phyloP scores from a whole-genome alignment of 140 eudicot species.

The Erigeron philadelphicus region DNA sequence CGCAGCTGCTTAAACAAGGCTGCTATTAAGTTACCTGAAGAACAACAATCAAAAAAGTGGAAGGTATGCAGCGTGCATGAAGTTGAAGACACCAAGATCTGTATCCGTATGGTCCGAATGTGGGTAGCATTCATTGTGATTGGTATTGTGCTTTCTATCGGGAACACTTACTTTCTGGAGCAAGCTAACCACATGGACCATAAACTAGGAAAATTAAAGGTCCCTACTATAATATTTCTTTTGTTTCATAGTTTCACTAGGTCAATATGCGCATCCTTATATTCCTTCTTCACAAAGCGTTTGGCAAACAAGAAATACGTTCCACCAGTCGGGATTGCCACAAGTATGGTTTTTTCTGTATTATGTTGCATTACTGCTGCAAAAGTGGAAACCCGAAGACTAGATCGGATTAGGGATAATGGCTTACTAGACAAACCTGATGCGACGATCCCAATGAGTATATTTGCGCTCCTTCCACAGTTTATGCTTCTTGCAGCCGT shows the following conservation, averaged over 20 bases:
- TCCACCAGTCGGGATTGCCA: conserved; percentile 40
- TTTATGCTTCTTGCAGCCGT: conserved; percentile 21
- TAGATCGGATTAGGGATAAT: conserved; percentile 32
- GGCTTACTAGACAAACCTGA: conserved; percentile 51
- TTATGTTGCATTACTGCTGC: conserved; percentile 59
- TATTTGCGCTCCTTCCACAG: conserved; percentile 58
- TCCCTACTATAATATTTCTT: conserved; percentile 35
- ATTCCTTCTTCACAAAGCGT: neutral
- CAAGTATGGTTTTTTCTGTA: conserved; percentile 41
- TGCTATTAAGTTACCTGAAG: conserved; percentile 34
- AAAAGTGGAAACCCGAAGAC: conserved; percentile 48
- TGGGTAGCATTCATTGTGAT: conserved; percentile 52
- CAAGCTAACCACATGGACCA: conserved; percentile 57
- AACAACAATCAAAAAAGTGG: conserved; percentile 38
- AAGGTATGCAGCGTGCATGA: conserved; percentile 53
- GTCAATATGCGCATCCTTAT: conserved; percentile 12
- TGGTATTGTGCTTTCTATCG: conserved; percentile 50
- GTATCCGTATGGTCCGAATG: conserved; percentile 52
- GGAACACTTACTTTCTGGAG: conserved; percentile 60
- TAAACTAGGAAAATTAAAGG: conserved; percentile 39
- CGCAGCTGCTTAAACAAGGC: conserved; percentile 65
- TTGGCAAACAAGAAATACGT: conserved; percentile 15
- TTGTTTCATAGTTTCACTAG: conserved; percentile 27
- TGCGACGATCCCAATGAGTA: conserved; percentile 45
- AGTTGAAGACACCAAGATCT: conserved; percentile 54